These are phyloP conservation scores for Blastobotrys terrestris DNA, from an alignment of 805 yeast genomes.

Conservation along the genomic window DNA sequence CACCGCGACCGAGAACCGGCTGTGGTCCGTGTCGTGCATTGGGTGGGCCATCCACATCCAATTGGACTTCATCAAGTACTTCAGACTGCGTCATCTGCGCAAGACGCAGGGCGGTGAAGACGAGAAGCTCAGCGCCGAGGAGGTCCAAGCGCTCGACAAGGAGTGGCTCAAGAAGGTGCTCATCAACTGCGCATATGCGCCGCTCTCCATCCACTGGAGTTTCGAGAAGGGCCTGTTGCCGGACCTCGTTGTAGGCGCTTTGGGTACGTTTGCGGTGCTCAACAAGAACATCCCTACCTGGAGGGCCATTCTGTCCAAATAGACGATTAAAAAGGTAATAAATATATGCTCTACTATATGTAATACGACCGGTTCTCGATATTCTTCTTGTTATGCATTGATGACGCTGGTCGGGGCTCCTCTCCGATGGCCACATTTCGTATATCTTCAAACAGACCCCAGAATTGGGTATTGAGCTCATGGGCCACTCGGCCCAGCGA, in stretches of 20 bases:
- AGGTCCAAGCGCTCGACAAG: neutral
- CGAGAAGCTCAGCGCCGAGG: neutral
- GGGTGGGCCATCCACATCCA: conserved; percentile 37
- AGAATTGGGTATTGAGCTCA: conserved; percentile 30
- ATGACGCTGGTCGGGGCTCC: conserved; percentile 7
- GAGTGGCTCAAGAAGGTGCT: conserved; percentile 20
- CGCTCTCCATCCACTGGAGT: conserved; percentile 40
- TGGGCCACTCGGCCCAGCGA: conserved; percentile 31
- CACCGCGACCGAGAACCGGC: conserved; percentile 22
- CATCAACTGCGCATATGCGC: conserved; percentile 36
- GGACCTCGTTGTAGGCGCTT: conserved; percentile 31
- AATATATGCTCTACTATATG: neutral
- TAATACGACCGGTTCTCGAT: neutral
- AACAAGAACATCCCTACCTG: conserved; percentile 19
- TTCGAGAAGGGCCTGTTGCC: conserved; percentile 29
- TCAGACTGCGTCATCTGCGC: conserved; percentile 10
- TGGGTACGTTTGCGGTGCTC: conserved; percentile 34
- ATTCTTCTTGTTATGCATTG: neutral
- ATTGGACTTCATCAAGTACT: conserved; percentile 28
- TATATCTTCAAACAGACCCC: conserved; percentile 33
- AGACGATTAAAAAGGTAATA: neutral
- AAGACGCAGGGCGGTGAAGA: conserved; percentile 3
- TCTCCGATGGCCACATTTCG: conserved; percentile 31
- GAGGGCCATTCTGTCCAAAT: conserved; percentile 6
- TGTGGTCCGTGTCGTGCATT: conserved; percentile 33